Conservation (phyloP, 306 rosid species). For the Lathyrus sativus region DNA sequence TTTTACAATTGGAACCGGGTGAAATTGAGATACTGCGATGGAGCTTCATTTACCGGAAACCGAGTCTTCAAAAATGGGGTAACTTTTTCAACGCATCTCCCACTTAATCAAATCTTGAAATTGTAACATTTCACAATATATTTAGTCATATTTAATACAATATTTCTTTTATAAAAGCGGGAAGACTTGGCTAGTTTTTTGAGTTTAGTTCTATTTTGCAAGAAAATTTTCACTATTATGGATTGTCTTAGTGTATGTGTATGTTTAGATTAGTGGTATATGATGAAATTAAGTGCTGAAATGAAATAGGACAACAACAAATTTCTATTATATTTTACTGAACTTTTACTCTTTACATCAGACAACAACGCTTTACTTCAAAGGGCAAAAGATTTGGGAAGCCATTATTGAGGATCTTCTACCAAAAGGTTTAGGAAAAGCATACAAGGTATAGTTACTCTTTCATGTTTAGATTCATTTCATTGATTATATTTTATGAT, state of each 20-base stretch:
- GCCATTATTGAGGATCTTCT: conserved; percentile 87
- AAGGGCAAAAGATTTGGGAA: conserved; percentile 94
- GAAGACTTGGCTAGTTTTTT: too few species aligned
- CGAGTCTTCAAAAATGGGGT: conserved; percentile 65
- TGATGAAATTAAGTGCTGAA: too few species aligned
- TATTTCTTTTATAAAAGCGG: too few species aligned
- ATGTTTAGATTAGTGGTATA: too few species aligned
- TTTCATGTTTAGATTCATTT: conserved; percentile 3
- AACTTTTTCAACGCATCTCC: conserved; percentile 34
- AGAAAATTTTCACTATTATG: neutral
- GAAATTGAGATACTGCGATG: conserved; percentile 93
- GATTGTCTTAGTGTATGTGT: neutral
- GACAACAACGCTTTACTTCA: conserved; percentile 85
- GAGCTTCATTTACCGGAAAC: conserved; percentile 92
- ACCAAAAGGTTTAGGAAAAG: conserved; percentile 77
- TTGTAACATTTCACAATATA: neutral
- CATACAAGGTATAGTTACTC: conserved; percentile 59
- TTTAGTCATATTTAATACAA: neutral
- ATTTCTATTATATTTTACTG: neutral
- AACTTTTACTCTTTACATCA: conserved; percentile 40
- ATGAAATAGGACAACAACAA: too few species aligned
- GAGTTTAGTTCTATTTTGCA: too few species aligned
- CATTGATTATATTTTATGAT: neutral
- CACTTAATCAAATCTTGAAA: neutral
- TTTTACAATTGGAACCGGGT: conserved; percentile 99